These are phyloP conservation scores for Maudiozyma saulgeensis DNA, from an alignment of 805 yeast species.

Conservation along the genomic window DNA sequence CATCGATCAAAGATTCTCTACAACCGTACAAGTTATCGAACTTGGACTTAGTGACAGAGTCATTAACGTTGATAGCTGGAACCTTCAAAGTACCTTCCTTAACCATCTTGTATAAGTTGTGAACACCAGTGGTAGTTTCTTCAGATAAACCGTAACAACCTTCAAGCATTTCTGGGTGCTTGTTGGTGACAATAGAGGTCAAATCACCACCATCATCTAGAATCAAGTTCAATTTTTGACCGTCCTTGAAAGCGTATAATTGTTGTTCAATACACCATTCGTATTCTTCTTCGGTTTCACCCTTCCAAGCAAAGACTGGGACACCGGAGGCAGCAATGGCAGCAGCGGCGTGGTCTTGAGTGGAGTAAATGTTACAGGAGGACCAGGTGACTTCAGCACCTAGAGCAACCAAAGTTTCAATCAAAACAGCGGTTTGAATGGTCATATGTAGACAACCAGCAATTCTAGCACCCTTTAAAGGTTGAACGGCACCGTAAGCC, in stretches of 20 bases:
- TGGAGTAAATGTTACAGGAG: conserved; percentile 97
- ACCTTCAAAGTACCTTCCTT: conserved; percentile 84
- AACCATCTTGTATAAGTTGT: conserved; percentile 94
- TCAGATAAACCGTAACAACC: conserved; percentile 94
- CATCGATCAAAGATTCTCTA: conserved; percentile 97
- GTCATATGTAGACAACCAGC: conserved; percentile 99
- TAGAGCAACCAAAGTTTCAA: conserved; percentile 91
- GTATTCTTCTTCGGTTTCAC: conserved; percentile 99
- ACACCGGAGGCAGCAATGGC: conserved; percentile 99
- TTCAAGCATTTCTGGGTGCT: conserved; percentile 94
- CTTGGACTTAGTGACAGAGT: conserved; percentile 97
- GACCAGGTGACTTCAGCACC: conserved; percentile 99
- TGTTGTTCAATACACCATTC: conserved; percentile 99
- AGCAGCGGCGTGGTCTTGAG: conserved; percentile 99
- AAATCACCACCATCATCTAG: conserved; percentile 99
- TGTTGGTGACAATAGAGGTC: conserved; percentile 92
- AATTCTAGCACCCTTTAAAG: conserved; percentile 95
- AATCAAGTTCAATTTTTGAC: conserved; percentile 88
- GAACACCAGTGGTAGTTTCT: conserved; percentile 99
- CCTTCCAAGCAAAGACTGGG: conserved; percentile 99
- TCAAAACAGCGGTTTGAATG: conserved; percentile 96
- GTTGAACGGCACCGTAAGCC: conserved; percentile 85
- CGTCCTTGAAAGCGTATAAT: conserved; percentile 94
- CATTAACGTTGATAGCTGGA: conserved; percentile 98
- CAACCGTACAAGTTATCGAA: conserved; percentile 99